These are phyloP conservation scores for Globisporangium sylvaticum DNA, from an alignment of 352 stramenopile species.

Conservation along the genomic window DNA sequence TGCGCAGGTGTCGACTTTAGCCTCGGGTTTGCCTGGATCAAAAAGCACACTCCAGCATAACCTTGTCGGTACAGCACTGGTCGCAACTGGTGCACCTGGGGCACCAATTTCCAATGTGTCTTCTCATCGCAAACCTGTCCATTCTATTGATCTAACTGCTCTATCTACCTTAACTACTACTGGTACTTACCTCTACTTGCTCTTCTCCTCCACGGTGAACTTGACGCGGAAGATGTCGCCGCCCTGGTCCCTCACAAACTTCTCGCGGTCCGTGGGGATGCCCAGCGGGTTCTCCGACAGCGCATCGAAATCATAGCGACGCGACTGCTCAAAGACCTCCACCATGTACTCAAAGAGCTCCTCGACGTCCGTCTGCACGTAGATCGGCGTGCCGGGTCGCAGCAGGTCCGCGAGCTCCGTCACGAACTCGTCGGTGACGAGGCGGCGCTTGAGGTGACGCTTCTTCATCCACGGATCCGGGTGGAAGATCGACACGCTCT, in stretches of 20 bases:
- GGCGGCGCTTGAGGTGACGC: conserved; percentile 73
- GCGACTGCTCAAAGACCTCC: conserved; percentile 62
- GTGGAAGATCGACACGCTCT: conserved; percentile 86
- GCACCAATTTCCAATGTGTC: neutral
- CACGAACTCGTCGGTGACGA: conserved; percentile 73
- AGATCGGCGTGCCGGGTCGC: conserved; percentile 53
- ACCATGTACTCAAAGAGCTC: conserved; percentile 86
- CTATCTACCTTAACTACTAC: neutral
- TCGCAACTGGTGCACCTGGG: neutral
- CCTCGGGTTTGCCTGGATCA: conserved; percentile 3
- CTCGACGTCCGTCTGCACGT: conserved; percentile 77
- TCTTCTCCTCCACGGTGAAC: conserved; percentile 29
- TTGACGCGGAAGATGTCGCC: conserved; percentile 70
- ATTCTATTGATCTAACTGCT: neutral
- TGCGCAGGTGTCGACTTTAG: conserved; percentile 11
- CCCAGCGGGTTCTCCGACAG: conserved; percentile 54
- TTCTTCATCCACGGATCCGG: conserved; percentile 90
- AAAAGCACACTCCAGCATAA: neutral
- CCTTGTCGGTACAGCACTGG: neutral
- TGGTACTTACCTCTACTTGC: neutral
- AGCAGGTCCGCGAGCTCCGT: conserved; percentile 53
- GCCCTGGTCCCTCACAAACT: conserved; percentile 54
- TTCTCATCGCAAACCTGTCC: neutral
- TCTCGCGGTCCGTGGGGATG: conserved; percentile 71
- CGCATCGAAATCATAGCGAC: conserved; percentile 34